A percentile compares a stretch with the other conserved stretches of the same genome.
Evolutionary conservation across 768 basidiomycete species (phyloP).

Genomic region (Boletus bicolor): DNA sequence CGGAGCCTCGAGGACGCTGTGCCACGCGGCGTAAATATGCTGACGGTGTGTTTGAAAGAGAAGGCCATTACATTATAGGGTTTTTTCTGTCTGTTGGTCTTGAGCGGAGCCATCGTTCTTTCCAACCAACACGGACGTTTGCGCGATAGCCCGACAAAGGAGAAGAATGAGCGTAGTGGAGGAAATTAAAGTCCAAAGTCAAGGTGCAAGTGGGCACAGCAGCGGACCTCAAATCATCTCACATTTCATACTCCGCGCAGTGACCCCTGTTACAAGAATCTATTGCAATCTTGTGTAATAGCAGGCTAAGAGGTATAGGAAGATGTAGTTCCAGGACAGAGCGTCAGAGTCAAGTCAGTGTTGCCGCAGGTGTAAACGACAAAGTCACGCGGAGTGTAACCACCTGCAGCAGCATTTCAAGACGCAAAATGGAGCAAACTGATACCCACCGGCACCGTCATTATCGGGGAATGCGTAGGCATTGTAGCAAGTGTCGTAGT

Average conservation of each 20-base stretch:
- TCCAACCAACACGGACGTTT: background rate
- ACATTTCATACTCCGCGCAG: conserved; percentile 13
- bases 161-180: background rate
- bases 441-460: conserved; percentile 8
- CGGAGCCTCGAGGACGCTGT: conserved; percentile 58
- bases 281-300: too few species aligned
- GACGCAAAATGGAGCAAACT: too few species aligned
- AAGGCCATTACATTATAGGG: conserved; percentile 39
- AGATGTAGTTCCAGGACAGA: conserved; percentile 13
- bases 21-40: conserved; percentile 5
- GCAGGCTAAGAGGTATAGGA: too few species aligned
- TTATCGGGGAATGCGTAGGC: conserved; percentile 21
- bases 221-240: conserved; percentile 9
- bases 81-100: conserved; percentile 36
- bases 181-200: background rate
- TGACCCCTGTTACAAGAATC: background rate
- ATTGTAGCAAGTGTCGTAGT: conserved; percentile 17
- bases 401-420: too few species aligned
- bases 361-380: conserved; percentile 14
- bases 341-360: conserved; percentile 15
- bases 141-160: background rate
- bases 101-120: conserved; percentile 24
- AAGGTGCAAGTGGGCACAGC: background rate
- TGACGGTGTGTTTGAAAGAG: background rate
- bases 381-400: background rate